Base-by-base conservation (phyloP, 331 rosid species). In the Cucumis variabilis region DNA sequence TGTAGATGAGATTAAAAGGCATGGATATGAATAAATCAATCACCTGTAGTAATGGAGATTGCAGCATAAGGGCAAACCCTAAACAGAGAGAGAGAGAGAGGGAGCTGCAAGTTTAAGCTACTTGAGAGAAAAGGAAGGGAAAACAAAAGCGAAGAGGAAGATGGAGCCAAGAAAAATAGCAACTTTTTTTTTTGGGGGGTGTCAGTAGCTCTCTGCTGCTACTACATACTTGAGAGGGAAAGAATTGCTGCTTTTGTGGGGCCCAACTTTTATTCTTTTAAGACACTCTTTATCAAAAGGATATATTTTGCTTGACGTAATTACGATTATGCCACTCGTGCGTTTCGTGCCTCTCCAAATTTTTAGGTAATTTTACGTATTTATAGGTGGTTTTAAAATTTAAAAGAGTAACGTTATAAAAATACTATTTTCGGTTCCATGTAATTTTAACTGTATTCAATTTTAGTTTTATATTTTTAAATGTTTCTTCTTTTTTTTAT, bases 1-100 rank as follows among this genome's bases (percentile, higher is more conserved):
- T 91, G 91, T 87, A 71, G 63, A 86, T 85, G 82, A 88, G 92
- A 91, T 86, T 77, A 48, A 27, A 41, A 83, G 78, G 46, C 62
- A 14, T 24, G 17, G n/a, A 66, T 44, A 8, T 44, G 48, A 44
- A 44, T 44, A 7, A 15, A 83, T 9, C 12, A 53, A 75, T 16
- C 33, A 65, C 87, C 79, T 50, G 68, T 41, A 44, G 75, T 14
- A 5, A 23, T 33, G 72, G 53, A 1, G 11, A 2, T 81, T 19
- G 11, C 30, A 46, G 67, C 66, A 72, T 30, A 55, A 55, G 69
- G 30, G 65, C 60, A 84, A 83, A 46, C 60, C 86, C 86, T 48
- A 17, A 44, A 66, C 82, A 73, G 84, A 70, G 69, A 50, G 84
- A 33, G 7, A 37, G 21, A 62, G 37, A 60, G 55, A 72, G 78